phyloP scores from a whole-genome alignment of 2,329 filamentous ascomycete species.

The Pseudogymnoascus destructans region DNA sequence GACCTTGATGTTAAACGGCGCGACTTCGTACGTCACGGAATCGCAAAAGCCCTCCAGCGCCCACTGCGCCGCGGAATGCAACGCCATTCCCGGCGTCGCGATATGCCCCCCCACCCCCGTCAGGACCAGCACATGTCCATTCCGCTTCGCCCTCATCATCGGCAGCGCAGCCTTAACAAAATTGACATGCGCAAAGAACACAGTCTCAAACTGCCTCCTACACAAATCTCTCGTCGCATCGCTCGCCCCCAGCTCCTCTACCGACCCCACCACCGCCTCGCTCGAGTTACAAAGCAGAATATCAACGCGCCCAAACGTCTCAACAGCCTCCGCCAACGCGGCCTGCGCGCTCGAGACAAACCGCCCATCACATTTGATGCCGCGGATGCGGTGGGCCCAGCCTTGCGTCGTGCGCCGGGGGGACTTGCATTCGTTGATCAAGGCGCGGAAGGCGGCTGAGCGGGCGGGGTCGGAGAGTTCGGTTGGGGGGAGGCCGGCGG shows the following conservation, averaged over 20 bases:
- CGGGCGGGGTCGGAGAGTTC: conserved; percentile 68
- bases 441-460: conserved; percentile 65
- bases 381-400: conserved; percentile 66
- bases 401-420: conserved; percentile 52
- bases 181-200: conserved; percentile 93
- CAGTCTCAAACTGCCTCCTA: conserved; percentile 82
- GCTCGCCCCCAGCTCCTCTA: conserved; percentile 74
- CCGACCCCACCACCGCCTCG: conserved; percentile 77
- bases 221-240: conserved; percentile 64
- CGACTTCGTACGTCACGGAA: conserved; percentile 87
- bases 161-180: conserved; percentile 84
- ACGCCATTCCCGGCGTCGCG: conserved; percentile 78
- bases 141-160: conserved; percentile 63
- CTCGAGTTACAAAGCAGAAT: conserved; percentile 82
- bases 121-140: conserved; percentile 80
- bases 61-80: conserved; percentile 89
- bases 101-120: conserved; percentile 87
- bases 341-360: conserved; percentile 47
- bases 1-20: conserved; percentile 92
- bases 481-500: conserved; percentile 65
- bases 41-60: conserved; percentile 94
- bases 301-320: conserved; percentile 75
- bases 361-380: conserved; percentile 50
- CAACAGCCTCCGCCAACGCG: conserved; percentile 74
- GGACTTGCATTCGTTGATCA: conserved; percentile 58